Base-by-base conservation (phyloP, 352 stramenopile genomes). In the Paralagenidium karlingii region DNA sequence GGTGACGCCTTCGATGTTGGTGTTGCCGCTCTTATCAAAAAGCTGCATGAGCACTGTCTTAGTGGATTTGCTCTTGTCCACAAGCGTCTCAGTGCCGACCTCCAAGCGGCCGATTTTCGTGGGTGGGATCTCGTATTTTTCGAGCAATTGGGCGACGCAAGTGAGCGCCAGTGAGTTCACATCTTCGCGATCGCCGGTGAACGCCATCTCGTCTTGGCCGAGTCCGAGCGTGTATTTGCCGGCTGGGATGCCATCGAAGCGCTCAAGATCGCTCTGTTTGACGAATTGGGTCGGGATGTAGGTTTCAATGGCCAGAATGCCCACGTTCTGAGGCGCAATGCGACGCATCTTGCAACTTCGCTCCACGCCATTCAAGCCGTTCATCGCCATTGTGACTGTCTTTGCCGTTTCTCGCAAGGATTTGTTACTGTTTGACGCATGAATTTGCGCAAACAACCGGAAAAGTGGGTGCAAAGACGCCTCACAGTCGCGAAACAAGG, bases 51-150 rank as follows among this genome's bases (percentile, higher is more conserved):
- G 49, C 5, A 88, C 49, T 16, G 83, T 96, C 47, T 96, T 96
- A 28, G 69, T 91, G 11, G 57, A 84, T 47, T 96, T 96, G 52
- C 60, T 79, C 60, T 94, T 94, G 55, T 96, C 85, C 5, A 95
- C 83, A 28, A 98, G 67, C 32, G 91, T 98, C 73, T 99, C 96
- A 3, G 95, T 98, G 40, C 96, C 96, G 22, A 99, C 83, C 55
- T 99, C 94, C 1, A 99, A 60, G 8, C 94, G 66, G 15, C 94
- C 95, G 22, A 99, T 74, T 40, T 92, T 55, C 2, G 63, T 56
- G 3, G 80, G 63, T 34, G 81, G 53, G 44, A 97, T 86, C 26
- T 76, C 45, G 44, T 95, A 96, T 27, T 74, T 75, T 34, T 69
- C 50, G 18, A 86, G 47, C 8, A 82, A 49, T 24, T 53, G 47